These are phyloP conservation scores for Phialemoniopsis sp. DNA, from an alignment of 2,329 filamentous ascomycete genomes.

Conservation along the genomic window DNA sequence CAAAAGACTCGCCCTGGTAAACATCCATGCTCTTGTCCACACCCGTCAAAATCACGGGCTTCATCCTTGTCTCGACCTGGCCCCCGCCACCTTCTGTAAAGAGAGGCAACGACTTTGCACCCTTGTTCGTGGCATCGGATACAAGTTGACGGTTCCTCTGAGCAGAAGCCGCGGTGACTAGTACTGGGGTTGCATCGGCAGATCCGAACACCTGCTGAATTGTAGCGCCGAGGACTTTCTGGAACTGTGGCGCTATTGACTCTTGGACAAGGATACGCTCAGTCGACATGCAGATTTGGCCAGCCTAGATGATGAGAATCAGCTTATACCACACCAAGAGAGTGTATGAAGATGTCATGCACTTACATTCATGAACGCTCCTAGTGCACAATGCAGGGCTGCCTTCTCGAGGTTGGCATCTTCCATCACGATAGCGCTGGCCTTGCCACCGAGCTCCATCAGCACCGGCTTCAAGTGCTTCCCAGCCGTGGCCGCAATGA, in stretches of 20 bases:
- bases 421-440: conserved; percentile 32
- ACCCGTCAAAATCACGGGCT: conserved; percentile 48
- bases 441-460: conserved; percentile 45
- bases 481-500: conserved; percentile 29
- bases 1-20: conserved; percentile 58
- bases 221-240: background rate
- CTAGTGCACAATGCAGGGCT: conserved; percentile 57
- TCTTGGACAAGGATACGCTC: conserved; percentile 22
- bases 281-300: conserved; percentile 28
- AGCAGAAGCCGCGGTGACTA: conserved; percentile 60
- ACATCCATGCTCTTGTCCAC: conserved; percentile 56
- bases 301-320: conserved; percentile 14
- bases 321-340: background rate
- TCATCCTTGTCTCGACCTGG: conserved; percentile 31
- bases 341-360: conserved; percentile 7
- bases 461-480: conserved; percentile 37
- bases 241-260: conserved; percentile 4
- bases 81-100: background rate
- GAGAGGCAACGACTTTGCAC: conserved; percentile 28
- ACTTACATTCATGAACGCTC: conserved; percentile 61
- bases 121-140: conserved; percentile 54
- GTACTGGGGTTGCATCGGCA: conserved; percentile 48
- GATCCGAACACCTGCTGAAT: conserved; percentile 1
- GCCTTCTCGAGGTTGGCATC: conserved; percentile 40
- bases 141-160: conserved; percentile 56